Evolutionary conservation across 2,329 filamentous ascomycete genomes (phyloP).

Genomic region (Colletotrichum caudatum): DNA sequence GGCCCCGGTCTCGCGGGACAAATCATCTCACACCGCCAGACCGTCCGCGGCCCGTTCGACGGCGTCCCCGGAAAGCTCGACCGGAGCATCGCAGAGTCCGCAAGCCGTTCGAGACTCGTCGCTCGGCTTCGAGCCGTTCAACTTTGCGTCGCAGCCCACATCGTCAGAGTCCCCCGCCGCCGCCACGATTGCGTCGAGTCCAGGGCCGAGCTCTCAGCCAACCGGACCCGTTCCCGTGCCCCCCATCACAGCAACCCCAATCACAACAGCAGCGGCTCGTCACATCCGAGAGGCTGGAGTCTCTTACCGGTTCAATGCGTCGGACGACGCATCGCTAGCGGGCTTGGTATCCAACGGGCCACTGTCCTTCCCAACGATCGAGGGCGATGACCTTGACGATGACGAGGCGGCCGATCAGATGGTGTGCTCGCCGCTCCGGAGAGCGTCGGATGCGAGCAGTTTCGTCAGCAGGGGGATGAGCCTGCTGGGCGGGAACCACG

Average conservation of each 20-base stretch:
- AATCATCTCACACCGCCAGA: neutral
- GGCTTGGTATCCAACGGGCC: neutral
- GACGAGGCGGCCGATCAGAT: neutral
- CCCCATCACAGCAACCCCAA: neutral
- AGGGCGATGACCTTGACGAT: neutral
- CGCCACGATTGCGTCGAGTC: slow-evolving; percentile 1
- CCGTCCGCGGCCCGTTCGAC: neutral
- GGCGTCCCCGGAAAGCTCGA: slow-evolving; percentile 1
- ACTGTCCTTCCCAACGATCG: neutral
- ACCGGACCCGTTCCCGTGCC: neutral
- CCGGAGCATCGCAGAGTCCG: slow-evolving; percentile 1
- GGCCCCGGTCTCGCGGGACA: neutral
- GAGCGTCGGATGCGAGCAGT: slow-evolving; percentile 1
- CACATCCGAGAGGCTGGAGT: neutral
- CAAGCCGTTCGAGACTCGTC: neutral
- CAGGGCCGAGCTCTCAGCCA: neutral
- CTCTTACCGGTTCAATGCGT: neutral
- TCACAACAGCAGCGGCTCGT: neutral
- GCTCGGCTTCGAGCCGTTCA: neutral
- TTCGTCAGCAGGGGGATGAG: slow-evolving; percentile 1
- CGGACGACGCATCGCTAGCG: neutral
- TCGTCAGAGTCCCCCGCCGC: slow-evolving; percentile 13
- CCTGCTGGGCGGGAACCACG: slow-evolving; percentile 16
- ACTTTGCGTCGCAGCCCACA: slow-evolving; percentile 19
- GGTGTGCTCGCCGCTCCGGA: slow-evolving; percentile 1